phyloP scores from a whole-genome alignment of 2,329 filamentous ascomycete genomes.

The Sclerotinia borealis region DNA sequence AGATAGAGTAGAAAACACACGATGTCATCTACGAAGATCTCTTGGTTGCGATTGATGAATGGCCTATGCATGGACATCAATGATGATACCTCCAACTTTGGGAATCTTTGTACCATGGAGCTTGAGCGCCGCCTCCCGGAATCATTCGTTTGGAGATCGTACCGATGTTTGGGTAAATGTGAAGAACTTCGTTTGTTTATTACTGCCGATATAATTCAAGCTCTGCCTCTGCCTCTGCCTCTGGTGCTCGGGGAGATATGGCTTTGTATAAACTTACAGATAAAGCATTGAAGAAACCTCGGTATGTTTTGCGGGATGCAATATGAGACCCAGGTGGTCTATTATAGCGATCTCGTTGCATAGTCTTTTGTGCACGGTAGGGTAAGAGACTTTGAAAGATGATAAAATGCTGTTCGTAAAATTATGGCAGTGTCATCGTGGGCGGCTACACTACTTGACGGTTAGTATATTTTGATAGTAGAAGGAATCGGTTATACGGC shows the following conservation, averaged over 20 bases:
- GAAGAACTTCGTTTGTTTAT: conserved; percentile 45
- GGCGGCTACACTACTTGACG: background rate
- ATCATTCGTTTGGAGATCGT: conserved; percentile 43
- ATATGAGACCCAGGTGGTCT: conserved; percentile 21
- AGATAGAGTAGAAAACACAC: conserved; percentile 41
- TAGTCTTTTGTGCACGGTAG: conserved; percentile 13
- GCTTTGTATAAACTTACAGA: conserved; percentile 37
- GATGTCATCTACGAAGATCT: conserved; percentile 44
- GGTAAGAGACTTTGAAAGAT: background rate
- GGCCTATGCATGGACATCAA: conserved; percentile 27
- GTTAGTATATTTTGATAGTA: background rate
- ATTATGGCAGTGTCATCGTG: background rate
- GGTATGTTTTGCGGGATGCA: background rate
- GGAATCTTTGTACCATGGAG: conserved; percentile 39
- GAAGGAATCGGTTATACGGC: background rate
- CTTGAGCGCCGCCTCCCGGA: conserved; percentile 37
- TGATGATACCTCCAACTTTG: conserved; percentile 34
- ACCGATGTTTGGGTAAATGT: conserved; percentile 42
- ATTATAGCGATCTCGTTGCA: conserved; percentile 48
- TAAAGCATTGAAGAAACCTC: conserved; percentile 33
- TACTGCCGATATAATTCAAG: background rate
- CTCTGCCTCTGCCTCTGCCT: too few species aligned
- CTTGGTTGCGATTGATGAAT: conserved; percentile 31
- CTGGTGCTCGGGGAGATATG: background rate
- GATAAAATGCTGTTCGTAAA: background rate